Evolutionary conservation across 257 asterid genomes (phyloP), one percentile per base, ranked within the genome.

Genomic region (Nicotiana noctiflora): DNA sequence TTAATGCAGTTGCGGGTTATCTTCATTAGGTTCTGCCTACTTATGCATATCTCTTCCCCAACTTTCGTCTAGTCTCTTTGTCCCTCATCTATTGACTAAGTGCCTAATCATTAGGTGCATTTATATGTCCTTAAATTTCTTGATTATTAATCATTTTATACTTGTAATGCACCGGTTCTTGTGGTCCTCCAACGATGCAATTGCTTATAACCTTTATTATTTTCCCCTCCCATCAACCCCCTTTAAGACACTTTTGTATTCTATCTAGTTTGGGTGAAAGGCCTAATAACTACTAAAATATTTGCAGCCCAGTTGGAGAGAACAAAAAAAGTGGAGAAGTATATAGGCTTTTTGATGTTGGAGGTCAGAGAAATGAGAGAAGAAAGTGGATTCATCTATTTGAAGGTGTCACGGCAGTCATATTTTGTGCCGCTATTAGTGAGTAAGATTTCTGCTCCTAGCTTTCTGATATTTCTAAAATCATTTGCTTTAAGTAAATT

Each of bases 361-460:
- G 99, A 82, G 99, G 98, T 86, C 99, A 96, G 91, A 92, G 95
- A 90, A 96, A 96, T 86, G 99, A 94, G 88, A 91, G 98, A 90
- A 92, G 99, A 84, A 96, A 93, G 86, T 96, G 99, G 99, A 96
- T 96, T 83, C 98, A 96, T 92, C 91, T 96, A 67, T 96, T 96
- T 68, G 99, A 96, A 88, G 99, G 98, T 55, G 98, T 96, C 79
- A 89, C 99, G 63, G 99, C 98, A 79, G 98, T 96, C 82, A 96
- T 96, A 85, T 96, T 96, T 88, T 96, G 99, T 90, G 98, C 98
- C 13, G 92, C 99, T 76, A 91, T 96, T 78, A 96, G 98, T 93
- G 99, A 96, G 99, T 96, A 89, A 84, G 95, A 40, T 53, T 86
- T 19, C 75, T 82, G 11, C 63, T 86, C 52, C 72, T 15, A 79